These are phyloP conservation scores for Erysimum pusillum DNA, from an alignment of 441 rosid species.

Conservation along the genomic window DNA sequence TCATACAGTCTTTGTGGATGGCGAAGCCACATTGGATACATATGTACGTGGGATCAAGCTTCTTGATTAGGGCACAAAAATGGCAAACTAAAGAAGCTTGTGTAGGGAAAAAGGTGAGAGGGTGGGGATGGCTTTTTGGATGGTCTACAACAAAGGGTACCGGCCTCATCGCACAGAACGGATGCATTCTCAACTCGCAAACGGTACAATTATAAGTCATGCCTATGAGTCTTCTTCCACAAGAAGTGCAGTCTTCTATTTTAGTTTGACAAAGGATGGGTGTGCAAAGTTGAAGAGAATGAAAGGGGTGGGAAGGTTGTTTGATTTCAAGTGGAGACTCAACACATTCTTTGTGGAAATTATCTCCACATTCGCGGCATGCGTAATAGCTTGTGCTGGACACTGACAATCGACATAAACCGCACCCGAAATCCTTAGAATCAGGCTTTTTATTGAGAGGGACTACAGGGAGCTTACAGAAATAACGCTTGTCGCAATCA, in stretches of 20 bases:
- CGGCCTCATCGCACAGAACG: neutral
- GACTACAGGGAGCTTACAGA: too few relatives aligned
- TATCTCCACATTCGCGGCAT: too few relatives aligned
- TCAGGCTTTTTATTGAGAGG: too few relatives aligned
- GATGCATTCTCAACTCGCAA: neutral
- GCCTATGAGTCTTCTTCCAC: too few relatives aligned
- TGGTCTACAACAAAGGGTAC: neutral
- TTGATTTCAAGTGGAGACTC: slow-evolving; percentile 22
- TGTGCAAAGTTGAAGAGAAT: neutral
- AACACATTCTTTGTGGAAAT: slow-evolving; percentile 7
- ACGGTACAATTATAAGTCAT: too few relatives aligned
- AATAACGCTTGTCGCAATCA: too few relatives aligned
- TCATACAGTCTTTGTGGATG: neutral
- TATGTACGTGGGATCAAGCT: neutral
- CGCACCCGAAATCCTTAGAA: too few relatives aligned
- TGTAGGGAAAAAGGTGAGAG: neutral
- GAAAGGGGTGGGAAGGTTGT: slow-evolving; percentile 30
- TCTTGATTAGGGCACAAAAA: neutral
- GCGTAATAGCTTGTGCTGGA: too few relatives aligned
- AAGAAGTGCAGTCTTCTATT: too few relatives aligned
- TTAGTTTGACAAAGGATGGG: too few relatives aligned
- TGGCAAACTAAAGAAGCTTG: neutral
- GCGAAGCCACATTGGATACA: neutral
- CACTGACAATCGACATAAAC: too few relatives aligned
- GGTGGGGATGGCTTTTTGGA: neutral